phyloP scores from a whole-genome alignment of 495 filamentous ascomycete species.

The Podospora conica region DNA sequence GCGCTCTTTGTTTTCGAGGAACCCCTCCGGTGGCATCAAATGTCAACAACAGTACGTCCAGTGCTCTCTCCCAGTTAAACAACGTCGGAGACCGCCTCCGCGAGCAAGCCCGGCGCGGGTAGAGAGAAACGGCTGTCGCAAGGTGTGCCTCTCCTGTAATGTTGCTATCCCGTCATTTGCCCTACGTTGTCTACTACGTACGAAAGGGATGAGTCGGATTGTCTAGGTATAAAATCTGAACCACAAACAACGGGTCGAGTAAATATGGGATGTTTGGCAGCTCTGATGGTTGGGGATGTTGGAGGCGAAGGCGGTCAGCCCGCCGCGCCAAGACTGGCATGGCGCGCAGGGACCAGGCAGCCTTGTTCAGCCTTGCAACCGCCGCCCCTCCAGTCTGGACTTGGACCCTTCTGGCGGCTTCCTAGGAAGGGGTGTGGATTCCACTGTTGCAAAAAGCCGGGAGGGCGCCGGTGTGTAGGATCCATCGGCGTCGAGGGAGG shows the following conservation, averaged over 20 bases:
- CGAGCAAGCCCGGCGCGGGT: neutral
- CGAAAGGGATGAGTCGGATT: neutral
- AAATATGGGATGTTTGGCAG: neutral
- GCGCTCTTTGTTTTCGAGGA: neutral
- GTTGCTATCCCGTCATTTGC: no score
- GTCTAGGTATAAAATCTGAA: neutral
- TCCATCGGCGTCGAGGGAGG: neutral
- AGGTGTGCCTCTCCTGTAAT: neutral
- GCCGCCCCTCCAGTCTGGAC: constrained; percentile 1
- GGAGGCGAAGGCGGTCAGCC: neutral
- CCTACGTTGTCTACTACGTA: neutral
- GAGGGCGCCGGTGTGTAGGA: neutral
- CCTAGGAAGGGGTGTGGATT: neutral
- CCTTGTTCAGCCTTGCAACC: constrained; percentile 29
- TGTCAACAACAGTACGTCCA: neutral
- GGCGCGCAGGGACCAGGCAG: constrained; percentile 15
- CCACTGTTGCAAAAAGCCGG: neutral
- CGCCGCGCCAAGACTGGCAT: neutral
- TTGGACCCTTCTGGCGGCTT: constrained; percentile 18
- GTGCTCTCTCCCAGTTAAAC: neutral
- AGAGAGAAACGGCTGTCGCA: neutral
- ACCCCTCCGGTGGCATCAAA: neutral
- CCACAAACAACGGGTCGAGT: neutral
- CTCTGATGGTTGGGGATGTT: neutral
- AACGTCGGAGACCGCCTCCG: neutral